phyloP scores from a whole-genome alignment of 2,329 filamentous ascomycete species.

The Fusarium abutilonis region DNA sequence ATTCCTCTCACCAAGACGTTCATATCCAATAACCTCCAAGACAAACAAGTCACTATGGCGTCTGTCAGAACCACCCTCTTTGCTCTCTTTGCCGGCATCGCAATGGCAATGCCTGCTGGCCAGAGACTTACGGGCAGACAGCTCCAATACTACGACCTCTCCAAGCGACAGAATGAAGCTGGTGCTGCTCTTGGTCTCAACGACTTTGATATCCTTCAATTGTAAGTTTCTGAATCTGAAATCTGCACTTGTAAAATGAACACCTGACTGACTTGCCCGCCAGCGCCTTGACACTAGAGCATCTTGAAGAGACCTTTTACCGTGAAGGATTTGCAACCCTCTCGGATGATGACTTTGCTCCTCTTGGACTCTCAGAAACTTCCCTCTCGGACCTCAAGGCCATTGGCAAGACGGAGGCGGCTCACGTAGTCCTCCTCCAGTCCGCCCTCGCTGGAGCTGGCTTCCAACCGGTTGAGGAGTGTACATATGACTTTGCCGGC shows the following conservation, averaged over 20 bases:
- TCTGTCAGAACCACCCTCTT: conserved; percentile 55
- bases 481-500: conserved; percentile 80
- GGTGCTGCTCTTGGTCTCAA: conserved; percentile 58
- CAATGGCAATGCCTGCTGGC: conserved; percentile 58
- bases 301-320: conserved; percentile 79
- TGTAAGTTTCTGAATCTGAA: conserved; percentile 54
- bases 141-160: conserved; percentile 57
- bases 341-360: conserved; percentile 69
- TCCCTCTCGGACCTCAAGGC: conserved; percentile 62
- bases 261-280: conserved; percentile 3
- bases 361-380: conserved; percentile 51
- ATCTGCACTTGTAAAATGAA: background rate
- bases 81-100: conserved; percentile 57
- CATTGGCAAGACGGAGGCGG: conserved; percentile 70
- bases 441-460: conserved; percentile 62
- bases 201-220: conserved; percentile 67
- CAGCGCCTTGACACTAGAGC: conserved; percentile 74
- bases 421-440: conserved; percentile 55
- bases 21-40: background rate
- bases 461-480: conserved; percentile 72
- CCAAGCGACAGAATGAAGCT: conserved; percentile 62
- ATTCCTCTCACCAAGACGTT: conserved; percentile 28
- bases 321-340: conserved; percentile 75
- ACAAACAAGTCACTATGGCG: conserved; percentile 47
- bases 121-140: conserved; percentile 58